Conservation (phyloP, 768 basidiomycete species). For the Lactarius psammicola region DNA sequence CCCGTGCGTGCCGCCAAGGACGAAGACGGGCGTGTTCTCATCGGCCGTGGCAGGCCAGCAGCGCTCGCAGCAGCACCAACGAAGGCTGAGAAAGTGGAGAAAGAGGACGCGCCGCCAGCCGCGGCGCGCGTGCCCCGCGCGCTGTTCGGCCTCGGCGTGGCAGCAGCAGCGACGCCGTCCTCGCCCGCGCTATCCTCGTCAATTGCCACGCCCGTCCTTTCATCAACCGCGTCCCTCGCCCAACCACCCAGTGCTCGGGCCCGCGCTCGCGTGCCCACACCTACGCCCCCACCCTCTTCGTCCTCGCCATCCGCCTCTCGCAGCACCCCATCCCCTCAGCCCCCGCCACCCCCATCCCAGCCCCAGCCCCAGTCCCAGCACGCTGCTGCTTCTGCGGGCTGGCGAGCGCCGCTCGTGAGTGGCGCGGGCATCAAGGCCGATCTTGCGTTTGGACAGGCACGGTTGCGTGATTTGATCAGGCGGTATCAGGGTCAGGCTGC, state of each 20-base stretch:
- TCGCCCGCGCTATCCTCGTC: conserved; percentile 55
- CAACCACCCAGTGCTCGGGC: conserved; percentile 40
- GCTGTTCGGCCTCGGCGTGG: conserved; percentile 13
- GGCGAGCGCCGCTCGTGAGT: conserved; percentile 11
- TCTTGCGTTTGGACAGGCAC: conserved; percentile 73
- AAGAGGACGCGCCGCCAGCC: neutral
- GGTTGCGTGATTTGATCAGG: conserved; percentile 75
- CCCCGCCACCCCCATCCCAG: neutral
- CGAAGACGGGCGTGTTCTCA: neutral
- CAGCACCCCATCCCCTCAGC: conserved; percentile 29
- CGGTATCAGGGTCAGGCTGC: conserved; percentile 59
- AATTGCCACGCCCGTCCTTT: conserved; percentile 67
- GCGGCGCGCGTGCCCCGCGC: neutral
- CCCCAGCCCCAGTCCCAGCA: neutral
- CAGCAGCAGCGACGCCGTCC: conserved; percentile 25
- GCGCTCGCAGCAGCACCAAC: neutral
- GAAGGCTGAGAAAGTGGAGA: neutral
- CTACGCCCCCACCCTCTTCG: conserved; percentile 26
- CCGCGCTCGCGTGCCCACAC: conserved; percentile 20
- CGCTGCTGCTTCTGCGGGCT: conserved; percentile 13
- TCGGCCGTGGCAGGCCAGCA: neutral
- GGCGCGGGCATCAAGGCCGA: conserved; percentile 38
- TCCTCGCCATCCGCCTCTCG: no score
- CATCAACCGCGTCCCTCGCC: conserved; percentile 74
- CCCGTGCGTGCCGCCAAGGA: conserved; percentile 10